A percentile compares a stretch with the other conserved stretches of the same genome.
Conservation (phyloP, 345 rosid species). For the Salix arbutifolia region DNA sequence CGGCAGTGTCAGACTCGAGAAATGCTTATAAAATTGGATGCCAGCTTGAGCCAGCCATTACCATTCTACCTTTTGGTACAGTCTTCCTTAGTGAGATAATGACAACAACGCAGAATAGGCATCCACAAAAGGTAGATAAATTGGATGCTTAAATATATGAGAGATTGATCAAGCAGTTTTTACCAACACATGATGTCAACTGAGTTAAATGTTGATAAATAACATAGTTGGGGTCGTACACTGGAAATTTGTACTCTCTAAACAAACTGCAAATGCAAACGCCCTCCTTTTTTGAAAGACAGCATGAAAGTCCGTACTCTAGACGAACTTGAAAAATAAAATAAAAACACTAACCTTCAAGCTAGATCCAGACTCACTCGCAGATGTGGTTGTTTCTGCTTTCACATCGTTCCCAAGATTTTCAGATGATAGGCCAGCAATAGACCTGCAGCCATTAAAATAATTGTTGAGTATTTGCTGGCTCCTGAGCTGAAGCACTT, state of each 20-base stretch:
- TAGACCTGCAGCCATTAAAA: conserved; percentile 45
- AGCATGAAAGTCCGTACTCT: background rate
- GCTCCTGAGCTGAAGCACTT: background rate
- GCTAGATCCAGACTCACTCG: conserved; percentile 43
- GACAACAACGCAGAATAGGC: background rate
- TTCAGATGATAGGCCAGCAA: conserved; percentile 50
- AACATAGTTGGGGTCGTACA: no score
- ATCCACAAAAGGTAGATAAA: background rate
- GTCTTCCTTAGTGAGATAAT: no score
- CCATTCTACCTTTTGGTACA: no score
- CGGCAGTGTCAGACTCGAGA: no score
- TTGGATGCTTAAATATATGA: background rate
- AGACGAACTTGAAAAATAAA: background rate
- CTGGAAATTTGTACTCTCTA: no score
- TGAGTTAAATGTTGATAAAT: background rate
- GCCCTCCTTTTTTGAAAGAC: background rate
- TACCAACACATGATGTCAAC: background rate
- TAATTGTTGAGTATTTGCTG: background rate
- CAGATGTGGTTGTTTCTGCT: conserved; percentile 35
- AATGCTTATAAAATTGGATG: no score
- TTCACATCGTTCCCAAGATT: conserved; percentile 40
- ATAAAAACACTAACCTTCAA: conserved; percentile 40
- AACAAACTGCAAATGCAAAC: background rate
- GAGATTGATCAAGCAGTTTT: background rate
- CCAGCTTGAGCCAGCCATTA: no score